Conservation (phyloP, 2,329 filamentous ascomycete genomes). For the Ophiocordyceps australis region DNA sequence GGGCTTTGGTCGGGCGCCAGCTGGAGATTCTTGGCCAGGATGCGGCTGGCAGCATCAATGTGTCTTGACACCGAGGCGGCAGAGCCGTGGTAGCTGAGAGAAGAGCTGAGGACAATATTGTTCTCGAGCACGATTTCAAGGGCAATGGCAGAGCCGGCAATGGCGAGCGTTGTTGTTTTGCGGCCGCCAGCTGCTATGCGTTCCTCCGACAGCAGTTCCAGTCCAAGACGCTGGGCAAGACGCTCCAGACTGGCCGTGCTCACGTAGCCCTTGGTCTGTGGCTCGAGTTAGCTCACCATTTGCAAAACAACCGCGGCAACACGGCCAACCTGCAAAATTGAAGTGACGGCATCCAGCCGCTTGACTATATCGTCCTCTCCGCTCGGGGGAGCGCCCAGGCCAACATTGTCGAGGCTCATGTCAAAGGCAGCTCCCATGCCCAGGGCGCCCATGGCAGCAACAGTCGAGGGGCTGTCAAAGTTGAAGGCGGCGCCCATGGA, state of each 20-base stretch:
- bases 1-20: conserved; percentile 40
- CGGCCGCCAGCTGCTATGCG: conserved; percentile 24
- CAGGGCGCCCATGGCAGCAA: conserved; percentile 39
- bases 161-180: conserved; percentile 36
- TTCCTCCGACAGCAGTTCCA: conserved; percentile 44
- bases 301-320: no score
- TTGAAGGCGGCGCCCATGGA: conserved; percentile 28
- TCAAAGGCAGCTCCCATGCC: conserved; percentile 31
- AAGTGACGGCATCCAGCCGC: conserved; percentile 32
- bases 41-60: conserved; percentile 41
- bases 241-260: conserved; percentile 61
- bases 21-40: conserved; percentile 47
- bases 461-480: conserved; percentile 47
- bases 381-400: conserved; percentile 17
- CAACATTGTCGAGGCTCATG: conserved; percentile 30
- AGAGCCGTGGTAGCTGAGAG: conserved; percentile 43
- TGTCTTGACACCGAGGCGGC: conserved; percentile 39
- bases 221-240: conserved; percentile 46
- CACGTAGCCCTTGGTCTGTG: conserved; percentile 41
- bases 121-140: conserved; percentile 44
- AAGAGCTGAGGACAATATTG: conserved; percentile 42
- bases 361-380: conserved; percentile 36
- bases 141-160: conserved; percentile 41
- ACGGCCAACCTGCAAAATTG: conserved; percentile 27
- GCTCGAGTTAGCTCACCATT: no score